Evolutionary conservation across 805 yeast genomes (phyloP), one percentile per base, ranked within the genome.

Genomic region (Candida stauntonica): DNA sequence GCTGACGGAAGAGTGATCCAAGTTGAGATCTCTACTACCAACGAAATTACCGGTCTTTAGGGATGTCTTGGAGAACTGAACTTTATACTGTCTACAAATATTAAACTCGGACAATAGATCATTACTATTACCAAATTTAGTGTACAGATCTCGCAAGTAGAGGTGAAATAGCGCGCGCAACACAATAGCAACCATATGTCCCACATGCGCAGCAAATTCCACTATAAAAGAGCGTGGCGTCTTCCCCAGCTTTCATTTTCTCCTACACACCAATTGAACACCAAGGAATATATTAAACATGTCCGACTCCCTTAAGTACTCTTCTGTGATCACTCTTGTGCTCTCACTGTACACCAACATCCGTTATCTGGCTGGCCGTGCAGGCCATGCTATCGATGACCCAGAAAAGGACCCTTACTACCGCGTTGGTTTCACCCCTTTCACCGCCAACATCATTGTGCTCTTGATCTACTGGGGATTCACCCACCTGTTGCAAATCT

Each of bases 391-490:
- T 6, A 30, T 37, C 15, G 63, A 68, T 34, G 64, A 68, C 35
- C 62, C 70, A 45, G 59, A 52, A 27, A 50, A 57, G 33, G 66
- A 69, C 39, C 75, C 77, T 21, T 70, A 66, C 41, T 61, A 51
- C 55, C 68, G 73, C 33, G 74, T 74, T 7, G 71, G 70, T 5
- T 66, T 72, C 50, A 86, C 93, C 3, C 93, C 95, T 12, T 85
- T 85, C 66, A 73, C 87, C 3, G 77, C 78, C 13, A 69, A 71
- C 42, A 57, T 70, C 11, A 41, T 76, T 12, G 64, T 77, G 13
- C 58, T 70, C 3, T 58, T 75, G 30, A 58, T 72, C 11, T 85
- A 68, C 61, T 84, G 89, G 89, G 63, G 64, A 2, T 42, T 78
- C 23, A 62, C 74, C 18, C 70, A 73, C 42, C 41, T 75, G 3